These are phyloP conservation scores for Cercospora nicotianae DNA, from an alignment of 2,329 filamentous ascomycete genomes.

Conservation along the genomic window DNA sequence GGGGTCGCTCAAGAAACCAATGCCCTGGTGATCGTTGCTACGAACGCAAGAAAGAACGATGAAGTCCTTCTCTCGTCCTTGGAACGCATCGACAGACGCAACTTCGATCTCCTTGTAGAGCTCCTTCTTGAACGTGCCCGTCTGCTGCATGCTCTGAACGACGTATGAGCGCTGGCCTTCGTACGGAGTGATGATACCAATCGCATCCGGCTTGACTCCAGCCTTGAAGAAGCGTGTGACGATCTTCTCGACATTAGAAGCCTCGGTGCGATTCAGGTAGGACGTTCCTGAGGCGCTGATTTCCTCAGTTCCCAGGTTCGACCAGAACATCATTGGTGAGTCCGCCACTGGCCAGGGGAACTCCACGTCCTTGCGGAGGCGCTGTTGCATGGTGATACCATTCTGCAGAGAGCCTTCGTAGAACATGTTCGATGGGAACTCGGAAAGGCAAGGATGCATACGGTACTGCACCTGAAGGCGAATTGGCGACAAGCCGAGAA, in stretches of 20 bases:
- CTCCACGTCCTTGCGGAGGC: constrained; percentile 88
- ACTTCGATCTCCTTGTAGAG: constrained; percentile 98
- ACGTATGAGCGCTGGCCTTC: constrained; percentile 98
- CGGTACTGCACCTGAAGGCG: constrained; percentile 96
- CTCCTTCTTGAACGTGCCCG: constrained; percentile 96
- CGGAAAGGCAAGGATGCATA: constrained; percentile 96
- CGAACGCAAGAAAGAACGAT: constrained; percentile 97
- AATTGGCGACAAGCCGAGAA: constrained; percentile 85
- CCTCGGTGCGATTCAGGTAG: constrained; percentile 96
- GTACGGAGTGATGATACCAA: constrained; percentile 98
- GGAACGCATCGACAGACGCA: constrained; percentile 96
- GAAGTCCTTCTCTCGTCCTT: constrained; percentile 98
- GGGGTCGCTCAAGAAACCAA: constrained; percentile 96
- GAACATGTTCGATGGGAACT: constrained; percentile 99
- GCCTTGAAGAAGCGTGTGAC: constrained; percentile 99
- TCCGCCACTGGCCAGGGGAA: constrained; percentile 96
- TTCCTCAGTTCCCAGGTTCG: constrained; percentile 94
- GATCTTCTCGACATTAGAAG: constrained; percentile 96
- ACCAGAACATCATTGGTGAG: constrained; percentile 99
- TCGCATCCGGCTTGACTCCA: constrained; percentile 87
- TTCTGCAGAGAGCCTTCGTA: constrained; percentile 98
- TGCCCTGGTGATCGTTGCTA: constrained; percentile 98
- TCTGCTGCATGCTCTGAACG: constrained; percentile 98
- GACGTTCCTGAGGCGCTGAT: constrained; percentile 97
- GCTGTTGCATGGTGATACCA: constrained; percentile 85